phyloP scores from a whole-genome alignment of 2,329 filamentous ascomycete genomes.

The Coniella lustricola region DNA sequence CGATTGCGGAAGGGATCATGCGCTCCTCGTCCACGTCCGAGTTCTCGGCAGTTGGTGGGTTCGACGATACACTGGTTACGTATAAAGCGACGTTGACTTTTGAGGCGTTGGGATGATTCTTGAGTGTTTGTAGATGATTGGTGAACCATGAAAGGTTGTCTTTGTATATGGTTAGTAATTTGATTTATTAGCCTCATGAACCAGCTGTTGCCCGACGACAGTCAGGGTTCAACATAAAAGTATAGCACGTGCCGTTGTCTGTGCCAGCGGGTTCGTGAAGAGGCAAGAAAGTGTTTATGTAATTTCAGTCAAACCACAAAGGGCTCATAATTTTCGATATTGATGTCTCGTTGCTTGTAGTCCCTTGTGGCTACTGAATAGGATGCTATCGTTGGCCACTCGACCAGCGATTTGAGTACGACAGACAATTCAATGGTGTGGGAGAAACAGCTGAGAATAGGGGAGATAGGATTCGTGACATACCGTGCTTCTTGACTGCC shows the following conservation, averaged over 20 bases:
- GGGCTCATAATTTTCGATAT: background rate
- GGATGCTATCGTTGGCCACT: background rate
- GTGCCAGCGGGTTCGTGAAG: no score
- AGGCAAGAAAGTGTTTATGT: no score
- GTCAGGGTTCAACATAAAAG: no score
- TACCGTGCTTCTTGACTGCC: slow-evolving; percentile 40
- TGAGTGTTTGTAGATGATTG: slow-evolving; percentile 32
- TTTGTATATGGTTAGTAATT: slow-evolving; percentile 6
- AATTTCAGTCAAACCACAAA: no score
- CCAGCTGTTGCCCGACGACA: no score
- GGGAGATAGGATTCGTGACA: slow-evolving; percentile 15
- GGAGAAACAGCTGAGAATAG: background rate
- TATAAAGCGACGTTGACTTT: slow-evolving; percentile 33
- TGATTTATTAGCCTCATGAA: background rate
- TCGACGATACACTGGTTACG: slow-evolving; percentile 24
- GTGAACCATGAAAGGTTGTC: slow-evolving; percentile 32
- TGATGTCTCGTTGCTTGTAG: background rate
- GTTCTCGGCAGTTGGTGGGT: slow-evolving; percentile 1
- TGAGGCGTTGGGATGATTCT: slow-evolving; percentile 31
- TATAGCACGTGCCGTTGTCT: no score
- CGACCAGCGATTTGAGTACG: background rate
- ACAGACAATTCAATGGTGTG: background rate
- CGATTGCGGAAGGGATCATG: slow-evolving; percentile 4
- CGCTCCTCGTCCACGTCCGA: slow-evolving; percentile 6
- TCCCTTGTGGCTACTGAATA: background rate